phyloP scores from a whole-genome alignment of 75 land plant genomes.

The Cupressus sempervirens region DNA sequence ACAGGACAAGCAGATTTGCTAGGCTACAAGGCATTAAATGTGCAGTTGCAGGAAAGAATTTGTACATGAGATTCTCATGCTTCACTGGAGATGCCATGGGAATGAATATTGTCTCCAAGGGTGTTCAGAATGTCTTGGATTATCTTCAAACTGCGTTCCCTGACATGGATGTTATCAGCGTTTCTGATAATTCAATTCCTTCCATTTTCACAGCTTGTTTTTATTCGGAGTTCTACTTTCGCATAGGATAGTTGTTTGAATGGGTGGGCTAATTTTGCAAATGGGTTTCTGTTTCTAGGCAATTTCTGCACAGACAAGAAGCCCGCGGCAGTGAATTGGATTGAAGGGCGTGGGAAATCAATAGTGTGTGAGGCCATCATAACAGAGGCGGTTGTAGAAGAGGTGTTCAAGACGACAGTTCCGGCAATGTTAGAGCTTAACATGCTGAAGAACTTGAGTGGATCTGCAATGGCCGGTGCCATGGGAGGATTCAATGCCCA shows the following conservation, averaged over 20 bases:
- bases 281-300: conserved; percentile 22
- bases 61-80: no score
- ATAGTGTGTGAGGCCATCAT: conserved; percentile 74
- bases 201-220: not conserved
- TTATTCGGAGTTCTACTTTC: not conserved
- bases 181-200: conserved; percentile 47
- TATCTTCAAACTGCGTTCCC: conserved; percentile 64
- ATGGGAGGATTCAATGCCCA: conserved; percentile 84
- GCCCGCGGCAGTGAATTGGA: conserved; percentile 69
- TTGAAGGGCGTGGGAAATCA: conserved; percentile 73
- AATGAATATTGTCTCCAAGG: no score
- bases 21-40: conserved; percentile 63
- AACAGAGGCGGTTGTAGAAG: conserved; percentile 53
- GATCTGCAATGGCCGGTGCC: conserved; percentile 84
- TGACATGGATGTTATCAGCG: conserved; percentile 78
- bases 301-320: conserved; percentile 54
- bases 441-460: conserved; percentile 74
- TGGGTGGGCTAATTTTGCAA: not conserved
- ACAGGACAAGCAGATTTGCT: conserved; percentile 87
- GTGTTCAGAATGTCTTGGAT: no score
- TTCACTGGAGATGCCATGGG: no score
- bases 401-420: conserved; percentile 69
- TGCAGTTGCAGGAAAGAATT: conserved; percentile 70
- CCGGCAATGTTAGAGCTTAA: conserved; percentile 80
- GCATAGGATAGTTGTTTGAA: not conserved